phyloP scores from a whole-genome alignment of 257 asterid species.

The Scutellaria baicalensis region DNA sequence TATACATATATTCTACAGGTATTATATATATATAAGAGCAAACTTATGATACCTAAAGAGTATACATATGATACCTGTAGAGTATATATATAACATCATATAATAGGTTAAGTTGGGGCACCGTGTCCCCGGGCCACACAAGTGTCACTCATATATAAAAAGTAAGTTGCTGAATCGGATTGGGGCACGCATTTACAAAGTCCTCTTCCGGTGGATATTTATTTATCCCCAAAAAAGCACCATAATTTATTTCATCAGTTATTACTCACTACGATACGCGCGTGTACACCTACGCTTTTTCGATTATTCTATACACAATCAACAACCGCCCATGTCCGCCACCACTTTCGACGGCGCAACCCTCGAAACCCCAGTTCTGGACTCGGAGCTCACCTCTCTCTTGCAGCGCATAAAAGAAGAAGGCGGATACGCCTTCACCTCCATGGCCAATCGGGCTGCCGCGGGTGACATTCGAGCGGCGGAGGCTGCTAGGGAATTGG shows the following conservation, averaged over 20 bases:
- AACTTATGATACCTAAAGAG: too few species aligned
- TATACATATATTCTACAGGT: too few species aligned
- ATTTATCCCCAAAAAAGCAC: background rate
- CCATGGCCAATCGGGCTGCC: constrained; percentile 60
- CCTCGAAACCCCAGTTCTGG: constrained; percentile 68
- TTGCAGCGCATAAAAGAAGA: constrained; percentile 54
- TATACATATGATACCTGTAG: too few species aligned
- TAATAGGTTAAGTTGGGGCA: too few species aligned
- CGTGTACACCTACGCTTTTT: background rate
- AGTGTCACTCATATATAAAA: too few species aligned
- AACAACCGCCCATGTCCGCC: constrained; percentile 22
- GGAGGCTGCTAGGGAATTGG: constrained; percentile 92
- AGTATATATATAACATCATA: too few species aligned
- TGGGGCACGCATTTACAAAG: too few species aligned
- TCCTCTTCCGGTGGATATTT: too few species aligned
- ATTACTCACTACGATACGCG: too few species aligned
- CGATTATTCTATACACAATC: constrained; percentile 21
- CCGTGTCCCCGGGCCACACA: too few species aligned
- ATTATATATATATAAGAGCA: too few species aligned
- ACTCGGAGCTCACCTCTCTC: constrained; percentile 35
- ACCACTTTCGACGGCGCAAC: constrained; percentile 11
- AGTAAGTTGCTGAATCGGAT: too few species aligned
- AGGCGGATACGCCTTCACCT: constrained; percentile 85
- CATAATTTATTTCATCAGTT: constrained; percentile 23
- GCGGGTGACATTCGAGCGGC: constrained; percentile 79